Evolutionary conservation across 352 stramenopile species (phyloP), one percentile per base, ranked within the genome.

Genomic region (Phytophthora palmivora): DNA sequence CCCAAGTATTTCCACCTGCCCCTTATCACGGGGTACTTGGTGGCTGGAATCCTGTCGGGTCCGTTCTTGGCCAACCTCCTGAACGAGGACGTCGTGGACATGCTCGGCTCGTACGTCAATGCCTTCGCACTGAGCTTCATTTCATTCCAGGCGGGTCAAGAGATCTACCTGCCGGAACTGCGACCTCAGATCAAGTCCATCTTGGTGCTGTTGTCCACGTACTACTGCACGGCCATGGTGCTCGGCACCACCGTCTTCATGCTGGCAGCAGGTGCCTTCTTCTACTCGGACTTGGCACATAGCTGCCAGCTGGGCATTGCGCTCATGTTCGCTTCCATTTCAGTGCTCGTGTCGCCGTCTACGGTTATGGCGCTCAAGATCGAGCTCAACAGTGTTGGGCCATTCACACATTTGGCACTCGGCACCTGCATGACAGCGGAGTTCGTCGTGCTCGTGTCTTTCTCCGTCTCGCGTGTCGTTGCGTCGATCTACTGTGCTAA

Each of bases 321-420:
- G 2, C 78, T 89, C 64, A 79, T 89, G 72, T 89, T 89, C 38
- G 80, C 63, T 24, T 88, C 80, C 22, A 89, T 87, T 50, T 79
- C 76, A 14, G 80, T 89, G 56, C 72, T 88, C 28, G 78, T 76
- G n/a, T 89, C 80, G 30, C 80, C 80, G 0, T 79, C 76, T 16
- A 89, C 80, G 11, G 76, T 87, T 62, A 87, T 89, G 76, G 80
- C 80, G 33, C 84, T 89, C 67, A 87, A 89, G 71, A 89, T 88
- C 47, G 80, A 89, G 50, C 66, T 89, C 46, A 84, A 89, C 46
- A 84, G 67, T 24, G 80, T 85, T 38, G 80, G 80, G 0, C 69
- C 76, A 5, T 89, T 89, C 58, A 89, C 80, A 16, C 83, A 87
- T 50, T 55, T 89, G 65, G 84, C 84, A 55, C 73, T 89, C 0